Percentiles rank a stretch among this genome's conserved stretches.
Evolutionary conservation across 2,329 filamentous ascomycete genomes (phyloP).

Genomic region (Fusarium musae): DNA sequence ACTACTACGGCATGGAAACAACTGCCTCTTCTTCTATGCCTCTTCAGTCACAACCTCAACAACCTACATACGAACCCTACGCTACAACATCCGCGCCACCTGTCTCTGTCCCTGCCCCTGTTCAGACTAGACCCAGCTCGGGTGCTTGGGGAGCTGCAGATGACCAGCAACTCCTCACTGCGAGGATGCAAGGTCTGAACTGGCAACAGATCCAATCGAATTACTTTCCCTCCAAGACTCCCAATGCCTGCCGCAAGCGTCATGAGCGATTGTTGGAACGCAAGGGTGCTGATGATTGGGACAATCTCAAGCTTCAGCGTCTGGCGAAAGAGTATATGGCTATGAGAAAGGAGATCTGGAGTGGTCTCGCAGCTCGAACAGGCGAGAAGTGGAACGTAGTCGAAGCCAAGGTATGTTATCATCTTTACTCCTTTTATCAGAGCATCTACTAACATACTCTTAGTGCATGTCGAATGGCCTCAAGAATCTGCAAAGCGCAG

Average conservation of each 20-base stretch:
- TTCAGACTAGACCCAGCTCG: constrained; percentile 67
- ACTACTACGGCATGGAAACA: constrained; percentile 54
- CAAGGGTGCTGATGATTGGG: constrained; percentile 80
- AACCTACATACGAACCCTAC: constrained; percentile 55
- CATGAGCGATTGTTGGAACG: constrained; percentile 87
- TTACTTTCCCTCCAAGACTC: constrained; percentile 80
- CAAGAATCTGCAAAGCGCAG: constrained; percentile 79
- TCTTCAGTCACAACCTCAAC: constrained; percentile 48
- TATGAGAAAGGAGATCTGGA: constrained; percentile 85
- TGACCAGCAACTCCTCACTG: constrained; percentile 77
- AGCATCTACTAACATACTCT: not conserved
- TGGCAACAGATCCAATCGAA: constrained; percentile 83
- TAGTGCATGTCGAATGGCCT: constrained; percentile 87
- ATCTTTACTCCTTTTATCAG: not conserved
- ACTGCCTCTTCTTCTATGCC: constrained; percentile 48
- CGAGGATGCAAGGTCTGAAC: constrained; percentile 80
- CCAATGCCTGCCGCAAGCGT: constrained; percentile 89
- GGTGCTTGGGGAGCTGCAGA: constrained; percentile 79
- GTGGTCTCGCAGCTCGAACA: constrained; percentile 73
- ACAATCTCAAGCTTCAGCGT: constrained; percentile 77
- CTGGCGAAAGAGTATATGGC: constrained; percentile 83
- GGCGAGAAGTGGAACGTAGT: constrained; percentile 86
- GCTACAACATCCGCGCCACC: constrained; percentile 47
- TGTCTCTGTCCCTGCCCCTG: constrained; percentile 52
- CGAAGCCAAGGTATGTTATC: constrained; percentile 66